phyloP scores from a whole-genome alignment of 306 rosid species.

The Coriaria nepalensis region DNA sequence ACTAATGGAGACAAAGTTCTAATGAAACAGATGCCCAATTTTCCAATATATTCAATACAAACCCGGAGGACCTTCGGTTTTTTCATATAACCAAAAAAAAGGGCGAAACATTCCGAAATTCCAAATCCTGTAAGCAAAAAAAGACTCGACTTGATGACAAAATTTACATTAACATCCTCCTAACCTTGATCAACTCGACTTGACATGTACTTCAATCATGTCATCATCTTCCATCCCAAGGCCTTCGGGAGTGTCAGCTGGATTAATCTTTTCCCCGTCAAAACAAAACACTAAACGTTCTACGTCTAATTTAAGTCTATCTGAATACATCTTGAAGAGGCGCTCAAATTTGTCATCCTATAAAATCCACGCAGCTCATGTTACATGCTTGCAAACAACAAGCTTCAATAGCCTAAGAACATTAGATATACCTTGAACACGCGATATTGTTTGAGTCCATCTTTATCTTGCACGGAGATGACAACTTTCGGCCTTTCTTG shows the following conservation, averaged over 20 bases:
- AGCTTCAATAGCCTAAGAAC: not conserved
- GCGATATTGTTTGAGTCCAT: constrained; percentile 55
- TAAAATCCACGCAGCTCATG: constrained; percentile 6
- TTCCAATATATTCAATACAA: too few species aligned
- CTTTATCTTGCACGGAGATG: constrained; percentile 65
- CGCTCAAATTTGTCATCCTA: constrained; percentile 87
- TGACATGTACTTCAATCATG: constrained; percentile 65
- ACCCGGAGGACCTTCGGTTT: too few species aligned
- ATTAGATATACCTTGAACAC: constrained; percentile 47
- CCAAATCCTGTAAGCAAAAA: too few species aligned
- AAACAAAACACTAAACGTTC: constrained; percentile 46
- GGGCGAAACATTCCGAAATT: too few species aligned
- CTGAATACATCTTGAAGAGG: constrained; percentile 58
- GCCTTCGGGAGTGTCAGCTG: constrained; percentile 45
- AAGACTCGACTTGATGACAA: too few species aligned
- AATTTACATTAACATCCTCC: too few species aligned
- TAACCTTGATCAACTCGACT: constrained; percentile 43
- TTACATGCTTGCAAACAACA: not conserved
- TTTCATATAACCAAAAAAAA: too few species aligned
- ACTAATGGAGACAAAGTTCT: too few species aligned
- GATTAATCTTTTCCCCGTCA: constrained; percentile 71
- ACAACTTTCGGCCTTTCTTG: constrained; percentile 54
- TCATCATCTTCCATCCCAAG: constrained; percentile 85
- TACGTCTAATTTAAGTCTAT: constrained; percentile 43
- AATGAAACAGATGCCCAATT: too few species aligned